A percentile compares a stretch with the other conserved stretches of the same genome.
Conservation (phyloP, 202 grass and related monocot genomes). For the Musa balbisiana region DNA sequence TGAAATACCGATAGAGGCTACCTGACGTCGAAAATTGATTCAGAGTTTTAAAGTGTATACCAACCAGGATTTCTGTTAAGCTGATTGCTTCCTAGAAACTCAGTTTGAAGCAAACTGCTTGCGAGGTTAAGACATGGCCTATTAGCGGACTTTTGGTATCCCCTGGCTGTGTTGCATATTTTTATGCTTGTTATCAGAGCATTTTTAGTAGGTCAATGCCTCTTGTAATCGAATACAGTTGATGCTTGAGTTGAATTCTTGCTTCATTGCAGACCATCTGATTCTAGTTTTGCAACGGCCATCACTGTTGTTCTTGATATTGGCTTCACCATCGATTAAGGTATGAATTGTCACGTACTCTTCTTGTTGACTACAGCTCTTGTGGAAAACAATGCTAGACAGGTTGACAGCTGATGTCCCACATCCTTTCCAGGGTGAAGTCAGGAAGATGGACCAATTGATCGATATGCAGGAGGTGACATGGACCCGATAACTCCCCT, state of each 20-base stretch:
- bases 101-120: not conserved
- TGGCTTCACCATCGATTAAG: not conserved
- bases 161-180: not conserved
- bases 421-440: too few species aligned
- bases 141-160: not conserved
- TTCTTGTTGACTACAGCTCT: not conserved
- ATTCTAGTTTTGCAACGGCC: not conserved
- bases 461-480: too few species aligned
- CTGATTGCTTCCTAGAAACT: not conserved
- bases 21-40: not conserved
- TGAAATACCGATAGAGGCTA: constrained; percentile 46
- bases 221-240: not conserved
- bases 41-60: not conserved
- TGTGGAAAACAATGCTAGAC: too few species aligned
- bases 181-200: not conserved
- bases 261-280: not conserved
- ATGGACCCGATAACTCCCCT: too few species aligned
- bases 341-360: not conserved
- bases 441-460: too few species aligned
- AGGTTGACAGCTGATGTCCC: too few species aligned
- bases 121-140: not conserved
- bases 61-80: not conserved
- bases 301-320: too few species aligned
- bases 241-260: not conserved
- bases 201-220: not conserved